These are phyloP conservation scores for Carex scoparia DNA, from an alignment of 176 grass and related monocot genomes.

Conservation along the genomic window DNA sequence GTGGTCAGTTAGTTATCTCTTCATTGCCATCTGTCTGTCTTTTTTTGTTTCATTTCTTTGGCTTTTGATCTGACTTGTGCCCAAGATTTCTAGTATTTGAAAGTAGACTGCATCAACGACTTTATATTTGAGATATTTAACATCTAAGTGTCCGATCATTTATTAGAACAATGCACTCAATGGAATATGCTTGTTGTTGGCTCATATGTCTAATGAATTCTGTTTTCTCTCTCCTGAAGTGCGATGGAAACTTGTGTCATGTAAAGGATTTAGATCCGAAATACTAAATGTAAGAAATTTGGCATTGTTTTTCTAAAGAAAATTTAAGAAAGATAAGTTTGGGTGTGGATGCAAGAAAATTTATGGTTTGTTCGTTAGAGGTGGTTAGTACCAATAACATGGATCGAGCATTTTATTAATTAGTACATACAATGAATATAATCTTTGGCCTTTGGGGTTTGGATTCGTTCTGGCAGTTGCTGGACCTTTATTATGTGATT, in stretches of 20 bases:
- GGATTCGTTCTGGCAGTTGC: not conserved
- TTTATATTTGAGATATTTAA: not conserved
- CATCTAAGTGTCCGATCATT: not conserved
- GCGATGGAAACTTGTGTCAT: not conserved
- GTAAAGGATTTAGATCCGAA: not conserved
- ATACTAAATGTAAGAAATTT: not conserved
- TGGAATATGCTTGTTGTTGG: not conserved
- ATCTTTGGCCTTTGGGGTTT: not conserved
- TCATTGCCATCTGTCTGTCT: not conserved
- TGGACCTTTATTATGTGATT: not conserved
- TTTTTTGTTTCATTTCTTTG: not conserved
- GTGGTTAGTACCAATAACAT: not conserved
- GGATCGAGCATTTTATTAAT: not conserved
- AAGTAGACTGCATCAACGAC: not conserved
- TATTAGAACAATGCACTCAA: not conserved
- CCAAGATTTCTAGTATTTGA: not conserved
- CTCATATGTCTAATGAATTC: not conserved
- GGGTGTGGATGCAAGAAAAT: not conserved
- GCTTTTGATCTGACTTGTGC: not conserved
- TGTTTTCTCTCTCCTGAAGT: not conserved
- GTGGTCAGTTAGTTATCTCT: conserved; percentile 54
- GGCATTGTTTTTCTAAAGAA: not conserved
- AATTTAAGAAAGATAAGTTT: not conserved
- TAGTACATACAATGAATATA: too few species aligned
- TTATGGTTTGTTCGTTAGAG: not conserved